Conservation (phyloP, 345 rosid genomes). For the Eucalyptus erythrocorys region DNA sequence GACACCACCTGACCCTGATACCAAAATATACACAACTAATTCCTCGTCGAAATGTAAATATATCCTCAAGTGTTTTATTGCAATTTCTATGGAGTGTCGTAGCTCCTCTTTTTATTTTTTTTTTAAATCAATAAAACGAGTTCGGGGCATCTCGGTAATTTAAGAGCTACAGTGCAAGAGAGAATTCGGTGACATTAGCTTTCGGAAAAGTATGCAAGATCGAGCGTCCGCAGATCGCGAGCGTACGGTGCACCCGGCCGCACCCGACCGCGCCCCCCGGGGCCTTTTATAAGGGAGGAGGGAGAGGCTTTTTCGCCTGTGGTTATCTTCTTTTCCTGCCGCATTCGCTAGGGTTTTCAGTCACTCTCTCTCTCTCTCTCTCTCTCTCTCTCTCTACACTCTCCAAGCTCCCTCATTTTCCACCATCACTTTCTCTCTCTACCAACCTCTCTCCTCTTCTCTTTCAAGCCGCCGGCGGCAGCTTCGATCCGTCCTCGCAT, state of each 20-base stretch:
- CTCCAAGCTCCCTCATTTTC: neutral
- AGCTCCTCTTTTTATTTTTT: no score
- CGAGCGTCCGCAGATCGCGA: neutral
- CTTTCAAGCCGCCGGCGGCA: neutral
- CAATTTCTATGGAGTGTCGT: neutral
- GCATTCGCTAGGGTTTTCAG: conserved; percentile 42
- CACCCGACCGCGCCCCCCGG: neutral
- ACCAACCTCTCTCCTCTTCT: no score
- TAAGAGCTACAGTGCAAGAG: neutral
- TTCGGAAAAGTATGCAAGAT: neutral
- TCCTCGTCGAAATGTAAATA: neutral
- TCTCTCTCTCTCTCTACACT: neutral
- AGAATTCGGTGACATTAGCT: neutral
- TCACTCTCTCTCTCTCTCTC: neutral
- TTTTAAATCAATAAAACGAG: no score
- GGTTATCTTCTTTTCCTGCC: conserved; percentile 12
- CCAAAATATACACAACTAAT: neutral
- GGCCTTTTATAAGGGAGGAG: conserved; percentile 39
- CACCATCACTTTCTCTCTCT: neutral
- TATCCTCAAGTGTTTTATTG: neutral
- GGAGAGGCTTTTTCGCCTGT: neutral
- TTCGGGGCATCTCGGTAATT: neutral
- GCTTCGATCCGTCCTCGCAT: neutral
- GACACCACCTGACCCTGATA: neutral
- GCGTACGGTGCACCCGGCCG: neutral